phyloP scores from a whole-genome alignment of 2,329 filamentous ascomycete genomes.

The Exophiala bonariae region DNA sequence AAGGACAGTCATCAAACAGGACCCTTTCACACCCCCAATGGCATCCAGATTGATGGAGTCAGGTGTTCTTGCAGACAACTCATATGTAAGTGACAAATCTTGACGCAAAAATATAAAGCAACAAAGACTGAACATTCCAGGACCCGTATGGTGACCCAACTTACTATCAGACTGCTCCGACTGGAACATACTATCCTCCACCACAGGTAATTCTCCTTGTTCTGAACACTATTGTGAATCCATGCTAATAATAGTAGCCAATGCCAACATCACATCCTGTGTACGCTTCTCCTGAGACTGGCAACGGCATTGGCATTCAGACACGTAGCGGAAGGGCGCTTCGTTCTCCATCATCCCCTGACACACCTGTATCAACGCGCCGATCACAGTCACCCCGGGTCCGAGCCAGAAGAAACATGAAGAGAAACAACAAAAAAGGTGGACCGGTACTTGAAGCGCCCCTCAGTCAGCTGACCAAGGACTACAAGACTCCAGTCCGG shows the following conservation, averaged over 20 bases:
- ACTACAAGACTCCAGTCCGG: constrained; percentile 62
- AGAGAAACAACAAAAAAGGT: constrained; percentile 25
- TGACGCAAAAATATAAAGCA: too few relatives aligned
- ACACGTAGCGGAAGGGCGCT: constrained; percentile 27
- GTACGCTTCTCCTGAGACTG: constrained; percentile 16
- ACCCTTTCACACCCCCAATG: constrained; percentile 23
- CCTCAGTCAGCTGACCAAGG: constrained; percentile 68
- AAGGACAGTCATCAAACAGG: constrained; percentile 6
- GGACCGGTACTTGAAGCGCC: constrained; percentile 56
- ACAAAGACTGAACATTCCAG: constrained; percentile 18
- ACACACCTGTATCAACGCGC: constrained; percentile 15
- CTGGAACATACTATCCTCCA: constrained; percentile 20
- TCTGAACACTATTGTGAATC: not conserved
- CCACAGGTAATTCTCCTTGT: constrained; percentile 19
- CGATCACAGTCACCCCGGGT: constrained; percentile 40
- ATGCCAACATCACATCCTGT: constrained; percentile 16
- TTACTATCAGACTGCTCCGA: constrained; percentile 21
- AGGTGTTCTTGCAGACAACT: constrained; percentile 5
- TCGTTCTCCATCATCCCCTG: constrained; percentile 23
- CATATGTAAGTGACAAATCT: constrained; percentile 21
- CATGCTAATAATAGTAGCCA: constrained; percentile 15
- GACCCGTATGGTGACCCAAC: constrained; percentile 26
- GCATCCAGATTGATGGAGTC: constrained; percentile 11
- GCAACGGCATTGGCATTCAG: constrained; percentile 14
- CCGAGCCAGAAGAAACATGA: constrained; percentile 24